Evolutionary conservation across 1,139 yeast species (phyloP).

Genomic region (Sugiyamaella novakii): DNA sequence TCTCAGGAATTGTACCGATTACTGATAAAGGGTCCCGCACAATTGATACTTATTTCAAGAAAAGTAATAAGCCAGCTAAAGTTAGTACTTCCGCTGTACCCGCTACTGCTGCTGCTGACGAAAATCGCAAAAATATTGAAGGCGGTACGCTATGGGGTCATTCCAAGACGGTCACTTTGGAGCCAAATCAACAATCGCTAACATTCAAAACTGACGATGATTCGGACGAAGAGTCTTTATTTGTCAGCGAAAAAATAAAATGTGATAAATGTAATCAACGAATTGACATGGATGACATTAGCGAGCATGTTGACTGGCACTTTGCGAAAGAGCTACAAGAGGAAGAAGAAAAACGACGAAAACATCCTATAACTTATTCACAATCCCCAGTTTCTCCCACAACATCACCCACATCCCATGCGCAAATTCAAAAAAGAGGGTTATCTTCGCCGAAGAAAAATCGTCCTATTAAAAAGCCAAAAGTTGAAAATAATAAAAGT

Average conservation of each 20-base stretch:
- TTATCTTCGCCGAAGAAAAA: neutral
- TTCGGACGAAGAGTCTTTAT: conserved; percentile 27
- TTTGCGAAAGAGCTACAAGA: conserved; percentile 49
- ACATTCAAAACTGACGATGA: conserved; percentile 19
- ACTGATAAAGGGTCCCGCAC: conserved; percentile 21
- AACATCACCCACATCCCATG: neutral
- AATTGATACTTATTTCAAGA: conserved; percentile 25
- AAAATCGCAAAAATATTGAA: neutral
- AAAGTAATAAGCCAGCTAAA: conserved; percentile 7
- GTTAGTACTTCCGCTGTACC: neutral
- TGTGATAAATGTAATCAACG: conserved; percentile 38
- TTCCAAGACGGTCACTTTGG: neutral
- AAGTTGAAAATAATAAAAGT: conserved; percentile 26
- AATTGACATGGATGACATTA: conserved; percentile 27
- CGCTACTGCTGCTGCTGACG: neutral
- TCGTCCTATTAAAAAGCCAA: conserved; percentile 20
- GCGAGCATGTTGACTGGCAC: conserved; percentile 47
- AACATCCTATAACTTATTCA: too few relatives aligned
- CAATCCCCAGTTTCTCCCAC: neutral
- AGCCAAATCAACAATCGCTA: neutral
- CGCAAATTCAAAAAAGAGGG: neutral
- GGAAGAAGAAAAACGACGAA: conserved; percentile 32
- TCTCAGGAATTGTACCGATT: conserved; percentile 24
- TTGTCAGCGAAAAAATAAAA: conserved; percentile 24
- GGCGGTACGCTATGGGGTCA: neutral